Evolutionary conservation across 169 alveolate genomes (phyloP).

Genomic region (Nephromyces sp.): DNA sequence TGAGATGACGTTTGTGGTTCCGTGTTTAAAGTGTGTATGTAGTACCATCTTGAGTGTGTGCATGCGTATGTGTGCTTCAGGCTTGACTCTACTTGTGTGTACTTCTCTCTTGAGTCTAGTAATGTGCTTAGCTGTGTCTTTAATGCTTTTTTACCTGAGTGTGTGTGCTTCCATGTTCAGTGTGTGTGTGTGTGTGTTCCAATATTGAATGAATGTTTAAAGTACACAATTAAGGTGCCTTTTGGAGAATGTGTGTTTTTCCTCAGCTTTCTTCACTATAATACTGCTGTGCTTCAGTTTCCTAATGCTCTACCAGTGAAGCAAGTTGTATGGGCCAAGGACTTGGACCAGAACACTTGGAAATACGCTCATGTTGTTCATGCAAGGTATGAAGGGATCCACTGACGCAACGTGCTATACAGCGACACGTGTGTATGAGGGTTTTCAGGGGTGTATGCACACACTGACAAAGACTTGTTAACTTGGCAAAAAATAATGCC

Average conservation of each 20-base stretch:
- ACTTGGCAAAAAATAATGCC: too few species aligned
- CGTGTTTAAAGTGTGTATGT: too few species aligned
- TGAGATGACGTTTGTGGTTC: too few species aligned
- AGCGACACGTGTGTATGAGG: too few species aligned
- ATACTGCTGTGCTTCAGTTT: conserved; percentile 6
- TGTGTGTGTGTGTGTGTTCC: too few species aligned
- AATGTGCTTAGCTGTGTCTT: not conserved
- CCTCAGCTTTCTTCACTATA: not conserved
- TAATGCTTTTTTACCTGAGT: not conserved
- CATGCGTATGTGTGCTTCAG: too few species aligned
- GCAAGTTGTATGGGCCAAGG: conserved; percentile 31
- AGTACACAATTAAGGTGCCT: not conserved
- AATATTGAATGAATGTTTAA: not conserved
- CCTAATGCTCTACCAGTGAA: conserved; percentile 37
- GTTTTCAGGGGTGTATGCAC: too few species aligned
- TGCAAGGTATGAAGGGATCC: conserved; percentile 23
- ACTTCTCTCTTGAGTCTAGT: not conserved
- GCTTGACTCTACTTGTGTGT: too few species aligned
- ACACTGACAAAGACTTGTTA: too few species aligned
- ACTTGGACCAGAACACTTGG: conserved; percentile 8
- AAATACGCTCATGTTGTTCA: conserved; percentile 22
- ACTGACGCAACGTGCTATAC: too few species aligned
- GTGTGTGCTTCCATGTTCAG: too few species aligned
- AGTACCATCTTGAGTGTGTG: too few species aligned
- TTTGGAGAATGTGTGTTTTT: not conserved